A percentile compares a stretch with the other conserved stretches of the same genome.
Evolutionary conservation across 2,329 filamentous ascomycete genomes (phyloP).

Genomic region (Colletotrichum cereale): DNA sequence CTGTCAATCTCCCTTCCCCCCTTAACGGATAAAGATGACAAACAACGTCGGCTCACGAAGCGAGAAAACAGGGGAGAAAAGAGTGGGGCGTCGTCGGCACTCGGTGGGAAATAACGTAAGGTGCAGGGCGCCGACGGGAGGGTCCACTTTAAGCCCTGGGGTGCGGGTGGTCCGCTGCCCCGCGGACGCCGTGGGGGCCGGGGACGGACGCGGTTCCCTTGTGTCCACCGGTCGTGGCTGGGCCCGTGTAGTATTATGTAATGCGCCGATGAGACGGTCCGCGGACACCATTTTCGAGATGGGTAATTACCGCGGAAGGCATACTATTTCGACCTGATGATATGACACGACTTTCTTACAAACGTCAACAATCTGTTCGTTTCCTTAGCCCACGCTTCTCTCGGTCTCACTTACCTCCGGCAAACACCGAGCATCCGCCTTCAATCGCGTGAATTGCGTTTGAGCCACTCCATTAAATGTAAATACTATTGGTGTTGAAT

Average conservation of each 20-base stretch:
- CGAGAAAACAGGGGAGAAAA: background rate
- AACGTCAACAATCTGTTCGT: background rate
- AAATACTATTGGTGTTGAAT: background rate
- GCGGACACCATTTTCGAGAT: background rate
- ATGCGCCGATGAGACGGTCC: background rate
- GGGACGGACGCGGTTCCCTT: background rate
- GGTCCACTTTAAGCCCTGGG: background rate
- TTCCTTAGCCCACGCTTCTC: background rate
- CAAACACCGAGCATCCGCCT: background rate
- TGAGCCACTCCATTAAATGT: background rate
- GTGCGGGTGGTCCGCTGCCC: background rate
- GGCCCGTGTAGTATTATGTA: too few relatives aligned
- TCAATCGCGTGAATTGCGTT: background rate
- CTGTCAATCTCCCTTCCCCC: too few relatives aligned
- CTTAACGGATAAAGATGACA: slow-evolving; percentile 19
- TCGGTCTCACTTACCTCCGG: background rate
- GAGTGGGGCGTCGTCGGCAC: background rate
- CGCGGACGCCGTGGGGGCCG: slow-evolving; percentile 4
- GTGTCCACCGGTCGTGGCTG: background rate
- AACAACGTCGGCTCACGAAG: slow-evolving; percentile 1
- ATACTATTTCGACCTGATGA: background rate
- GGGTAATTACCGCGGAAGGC: background rate
- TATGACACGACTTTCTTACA: background rate
- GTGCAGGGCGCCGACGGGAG: background rate
- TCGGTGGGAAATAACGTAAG: slow-evolving; percentile 19